Evolutionary conservation across 257 asterid genomes (phyloP).

Genomic region (Plantago ovata): DNA sequence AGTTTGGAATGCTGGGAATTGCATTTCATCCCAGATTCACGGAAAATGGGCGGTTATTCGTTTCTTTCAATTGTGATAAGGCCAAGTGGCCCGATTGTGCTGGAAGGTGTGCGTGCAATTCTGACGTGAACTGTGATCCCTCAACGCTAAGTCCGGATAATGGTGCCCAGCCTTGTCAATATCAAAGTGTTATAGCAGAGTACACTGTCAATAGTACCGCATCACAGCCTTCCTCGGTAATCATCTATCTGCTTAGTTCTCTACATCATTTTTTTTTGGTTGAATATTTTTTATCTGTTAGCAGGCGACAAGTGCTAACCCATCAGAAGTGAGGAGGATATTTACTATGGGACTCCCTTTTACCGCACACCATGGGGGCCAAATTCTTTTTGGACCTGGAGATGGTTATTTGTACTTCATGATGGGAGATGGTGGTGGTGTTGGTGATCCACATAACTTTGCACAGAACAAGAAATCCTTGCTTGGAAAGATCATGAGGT

Average conservation of each 20-base stretch:
- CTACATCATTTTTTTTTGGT: neutral
- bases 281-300: neutral
- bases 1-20: conserved; percentile 76
- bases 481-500: conserved; percentile 93
- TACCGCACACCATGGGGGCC: conserved; percentile 75
- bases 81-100: conserved; percentile 68
- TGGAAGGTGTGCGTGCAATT: conserved; percentile 84
- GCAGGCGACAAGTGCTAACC: conserved; percentile 63
- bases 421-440: conserved; percentile 96
- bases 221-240: conserved; percentile 57
- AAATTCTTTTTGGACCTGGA: conserved; percentile 84
- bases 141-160: conserved; percentile 46
- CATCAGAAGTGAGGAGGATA: conserved; percentile 73
- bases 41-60: conserved; percentile 77
- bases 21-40: conserved; percentile 73
- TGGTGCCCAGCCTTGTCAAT: conserved; percentile 81
- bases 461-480: conserved; percentile 89
- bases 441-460: conserved; percentile 73
- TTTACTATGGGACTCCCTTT: conserved; percentile 95
- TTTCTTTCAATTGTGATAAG: conserved; percentile 78
- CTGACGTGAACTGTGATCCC: conserved; percentile 69
- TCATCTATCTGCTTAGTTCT: neutral
- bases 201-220: conserved; percentile 58
- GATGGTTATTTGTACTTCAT: conserved; percentile 91
- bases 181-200: conserved; percentile 73